Percentiles rank a stretch among this genome's conserved stretches.
Evolutionary conservation across 352 stramenopile genomes (phyloP).

Genomic region (Pythium periplocum): DNA sequence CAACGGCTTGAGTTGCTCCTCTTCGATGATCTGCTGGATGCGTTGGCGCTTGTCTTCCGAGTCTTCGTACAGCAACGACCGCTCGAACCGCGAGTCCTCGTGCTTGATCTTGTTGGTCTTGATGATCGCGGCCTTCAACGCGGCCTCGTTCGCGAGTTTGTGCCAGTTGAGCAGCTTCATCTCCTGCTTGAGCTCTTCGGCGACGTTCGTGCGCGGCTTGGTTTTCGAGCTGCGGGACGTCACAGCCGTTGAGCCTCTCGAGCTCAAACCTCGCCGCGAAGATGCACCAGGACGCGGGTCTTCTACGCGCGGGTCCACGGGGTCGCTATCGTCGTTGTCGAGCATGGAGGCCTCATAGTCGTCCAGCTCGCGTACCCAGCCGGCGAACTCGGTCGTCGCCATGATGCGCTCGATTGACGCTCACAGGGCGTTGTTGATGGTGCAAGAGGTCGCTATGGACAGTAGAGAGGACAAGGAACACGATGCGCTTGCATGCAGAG

Average conservation of each 20-base stretch:
- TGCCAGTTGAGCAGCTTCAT: conserved; percentile 95
- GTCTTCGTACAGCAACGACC: conserved; percentile 44
- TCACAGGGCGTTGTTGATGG: too few relatives aligned
- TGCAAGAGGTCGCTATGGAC: too few relatives aligned
- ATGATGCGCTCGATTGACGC: conserved; percentile 8
- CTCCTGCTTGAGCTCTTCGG: conserved; percentile 87
- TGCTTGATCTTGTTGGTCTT: conserved; percentile 85
- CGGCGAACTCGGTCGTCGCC: conserved; percentile 35
- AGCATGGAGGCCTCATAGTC: conserved; percentile 28
- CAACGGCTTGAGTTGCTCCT: conserved; percentile 89
- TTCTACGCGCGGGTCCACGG: conserved; percentile 5
- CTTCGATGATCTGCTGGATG: conserved; percentile 89
- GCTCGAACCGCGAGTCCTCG: conserved; percentile 53
- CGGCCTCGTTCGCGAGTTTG: conserved; percentile 92
- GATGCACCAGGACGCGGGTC: too few relatives aligned
- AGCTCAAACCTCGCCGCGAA: too few relatives aligned
- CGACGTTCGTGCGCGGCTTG: conserved; percentile 10
- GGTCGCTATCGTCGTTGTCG: background rate
- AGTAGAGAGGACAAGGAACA: too few relatives aligned
- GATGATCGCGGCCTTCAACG: conserved; percentile 88
- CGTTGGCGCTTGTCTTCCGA: conserved; percentile 79
- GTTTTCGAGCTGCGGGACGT: conserved; percentile 27
- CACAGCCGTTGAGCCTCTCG: conserved; percentile 12
- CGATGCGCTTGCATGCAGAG: too few relatives aligned
- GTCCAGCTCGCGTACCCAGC: conserved; percentile 57